Evolutionary conservation across 2,329 filamentous ascomycete species (phyloP).

Genomic region (Dactylella cylindrospora): DNA sequence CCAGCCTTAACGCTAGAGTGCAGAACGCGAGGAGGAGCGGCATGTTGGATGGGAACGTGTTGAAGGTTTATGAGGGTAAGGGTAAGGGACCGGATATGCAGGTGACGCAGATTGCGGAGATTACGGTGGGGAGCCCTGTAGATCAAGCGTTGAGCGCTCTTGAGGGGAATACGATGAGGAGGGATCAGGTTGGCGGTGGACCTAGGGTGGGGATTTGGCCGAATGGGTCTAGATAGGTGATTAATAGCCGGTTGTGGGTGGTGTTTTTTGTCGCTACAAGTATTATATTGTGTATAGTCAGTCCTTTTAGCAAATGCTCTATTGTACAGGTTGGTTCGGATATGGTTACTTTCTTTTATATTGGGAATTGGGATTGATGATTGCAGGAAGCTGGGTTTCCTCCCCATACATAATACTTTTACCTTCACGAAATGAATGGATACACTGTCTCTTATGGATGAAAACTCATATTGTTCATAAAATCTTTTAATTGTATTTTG

Average conservation of each 20-base stretch:
- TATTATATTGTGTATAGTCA: slow-evolving; percentile 6
- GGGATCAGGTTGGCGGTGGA: slow-evolving; percentile 4
- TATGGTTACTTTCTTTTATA: background rate
- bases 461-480: background rate
- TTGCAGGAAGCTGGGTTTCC: slow-evolving; percentile 9
- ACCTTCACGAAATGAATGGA: slow-evolving; percentile 10
- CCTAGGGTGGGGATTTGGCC: slow-evolving; percentile 29
- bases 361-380: slow-evolving; percentile 8
- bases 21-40: slow-evolving; percentile 37
- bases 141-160: slow-evolving; percentile 27
- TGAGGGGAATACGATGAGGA: slow-evolving; percentile 25
- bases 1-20: slow-evolving; percentile 28
- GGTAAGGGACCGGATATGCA: slow-evolving; percentile 11
- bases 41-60: slow-evolving; percentile 19
- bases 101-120: slow-evolving; percentile 26
- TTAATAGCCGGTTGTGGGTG: background rate
- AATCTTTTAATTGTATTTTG: slow-evolving; percentile 9
- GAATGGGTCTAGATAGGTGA: slow-evolving; percentile 1
- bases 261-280: background rate
- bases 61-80: slow-evolving; percentile 40
- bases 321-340: background rate
- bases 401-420: slow-evolving; percentile 20
- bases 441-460: background rate
- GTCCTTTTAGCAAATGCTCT: background rate
- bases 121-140: slow-evolving; percentile 37